These are phyloP conservation scores for Picea abies DNA, from an alignment of 83 land plant species.

Conservation along the genomic window DNA sequence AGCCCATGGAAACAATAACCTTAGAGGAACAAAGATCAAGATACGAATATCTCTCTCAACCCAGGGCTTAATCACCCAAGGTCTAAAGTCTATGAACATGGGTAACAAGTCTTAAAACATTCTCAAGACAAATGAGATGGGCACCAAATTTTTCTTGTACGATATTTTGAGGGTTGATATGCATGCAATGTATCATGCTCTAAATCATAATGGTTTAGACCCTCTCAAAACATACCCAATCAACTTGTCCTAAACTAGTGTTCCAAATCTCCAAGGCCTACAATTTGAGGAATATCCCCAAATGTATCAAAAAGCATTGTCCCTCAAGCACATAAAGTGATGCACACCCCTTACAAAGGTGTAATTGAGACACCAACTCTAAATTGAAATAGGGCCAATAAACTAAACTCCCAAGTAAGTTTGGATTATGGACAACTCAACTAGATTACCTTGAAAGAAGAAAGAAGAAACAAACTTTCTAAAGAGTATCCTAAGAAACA, in stretches of 20 bases:
- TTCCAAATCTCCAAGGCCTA: not conserved
- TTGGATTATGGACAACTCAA: not conserved
- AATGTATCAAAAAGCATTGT: not conserved
- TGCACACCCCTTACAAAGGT: not conserved
- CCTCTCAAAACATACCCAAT: no score
- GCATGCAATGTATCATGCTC: not conserved
- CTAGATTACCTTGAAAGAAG: not conserved
- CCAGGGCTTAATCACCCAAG: not conserved
- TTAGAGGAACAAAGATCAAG: not conserved
- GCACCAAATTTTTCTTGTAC: not conserved
- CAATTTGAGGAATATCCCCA: not conserved
- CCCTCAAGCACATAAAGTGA: not conserved
- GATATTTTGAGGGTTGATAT: not conserved
- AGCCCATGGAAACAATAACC: not conserved
- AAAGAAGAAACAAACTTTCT: not conserved
- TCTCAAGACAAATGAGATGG: not conserved
- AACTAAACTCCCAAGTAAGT: not conserved
- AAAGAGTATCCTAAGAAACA: not conserved
- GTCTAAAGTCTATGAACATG: no score
- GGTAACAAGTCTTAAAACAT: not conserved
- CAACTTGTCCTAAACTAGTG: not conserved
- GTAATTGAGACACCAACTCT: not conserved
- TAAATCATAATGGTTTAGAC: not conserved
- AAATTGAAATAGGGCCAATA: not conserved
- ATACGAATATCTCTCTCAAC: not conserved